phyloP scores from a whole-genome alignment of 2,329 filamentous ascomycete species.

The Arthrobotrys iridis region DNA sequence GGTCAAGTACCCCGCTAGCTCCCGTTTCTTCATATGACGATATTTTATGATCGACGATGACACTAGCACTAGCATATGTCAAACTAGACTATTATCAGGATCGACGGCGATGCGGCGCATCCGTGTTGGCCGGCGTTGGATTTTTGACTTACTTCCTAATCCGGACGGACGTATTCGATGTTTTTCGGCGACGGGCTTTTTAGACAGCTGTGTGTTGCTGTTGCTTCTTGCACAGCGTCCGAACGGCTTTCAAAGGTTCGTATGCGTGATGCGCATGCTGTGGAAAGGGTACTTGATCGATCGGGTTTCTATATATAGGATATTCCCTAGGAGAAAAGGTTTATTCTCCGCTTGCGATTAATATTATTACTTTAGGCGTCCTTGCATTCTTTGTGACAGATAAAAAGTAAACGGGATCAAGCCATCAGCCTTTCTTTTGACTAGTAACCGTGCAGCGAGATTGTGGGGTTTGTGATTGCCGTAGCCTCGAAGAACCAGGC shows the following conservation, averaged over 20 bases:
- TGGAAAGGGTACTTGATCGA: neutral
- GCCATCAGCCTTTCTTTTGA: no score
- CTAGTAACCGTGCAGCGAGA: neutral
- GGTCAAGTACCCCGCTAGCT: no score
- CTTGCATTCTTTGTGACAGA: conserved; percentile 9
- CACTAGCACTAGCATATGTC: neutral
- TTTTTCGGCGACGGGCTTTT: neutral
- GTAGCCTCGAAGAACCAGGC: no score
- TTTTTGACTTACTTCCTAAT: conserved; percentile 1
- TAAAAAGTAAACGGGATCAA: no score
- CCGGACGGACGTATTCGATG: neutral
- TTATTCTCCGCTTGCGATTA: neutral
- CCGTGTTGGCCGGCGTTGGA: conserved; percentile 27
- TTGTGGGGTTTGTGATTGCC: neutral
- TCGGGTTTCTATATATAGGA: neutral
- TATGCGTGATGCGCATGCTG: neutral
- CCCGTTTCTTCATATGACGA: no score
- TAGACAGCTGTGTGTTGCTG: conserved; percentile 12
- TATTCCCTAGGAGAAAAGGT: neutral
- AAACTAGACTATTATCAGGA: neutral
- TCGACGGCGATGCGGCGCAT: neutral
- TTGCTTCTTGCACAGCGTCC: neutral
- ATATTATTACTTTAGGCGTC: neutral
- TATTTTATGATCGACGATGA: neutral
- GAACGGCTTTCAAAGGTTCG: no score